These are phyloP conservation scores for Bruguiera hainesii DNA, from an alignment of 441 rosid genomes.

Conservation along the genomic window DNA sequence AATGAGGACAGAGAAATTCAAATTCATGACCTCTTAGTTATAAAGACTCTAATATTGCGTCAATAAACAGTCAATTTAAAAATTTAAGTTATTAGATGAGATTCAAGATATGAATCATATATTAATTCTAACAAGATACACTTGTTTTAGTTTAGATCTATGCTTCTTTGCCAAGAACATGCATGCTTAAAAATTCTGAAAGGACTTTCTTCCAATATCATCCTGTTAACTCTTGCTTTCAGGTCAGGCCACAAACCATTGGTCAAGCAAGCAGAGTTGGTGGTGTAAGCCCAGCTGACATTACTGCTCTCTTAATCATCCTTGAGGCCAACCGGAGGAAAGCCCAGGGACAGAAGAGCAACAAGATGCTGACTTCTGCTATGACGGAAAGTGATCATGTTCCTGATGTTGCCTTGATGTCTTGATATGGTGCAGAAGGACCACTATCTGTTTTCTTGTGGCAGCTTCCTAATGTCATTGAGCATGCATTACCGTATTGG, in stretches of 20 bases:
- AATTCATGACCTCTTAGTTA: too few relatives aligned
- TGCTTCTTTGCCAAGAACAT: too few relatives aligned
- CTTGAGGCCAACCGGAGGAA: slow-evolving; percentile 73
- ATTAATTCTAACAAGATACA: too few relatives aligned
- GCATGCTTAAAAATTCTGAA: too few relatives aligned
- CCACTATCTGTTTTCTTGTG: not conserved
- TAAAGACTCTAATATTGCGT: too few relatives aligned
- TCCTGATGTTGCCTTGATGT: slow-evolving; percentile 23
- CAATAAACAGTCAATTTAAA: too few relatives aligned
- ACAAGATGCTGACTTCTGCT: slow-evolving; percentile 39
- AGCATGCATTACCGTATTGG: too few relatives aligned
- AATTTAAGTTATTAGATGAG: too few relatives aligned
- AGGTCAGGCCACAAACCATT: slow-evolving; percentile 89
- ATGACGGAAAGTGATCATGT: slow-evolving; percentile 28
- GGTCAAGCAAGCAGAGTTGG: slow-evolving; percentile 97
- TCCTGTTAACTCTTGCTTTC: slow-evolving; percentile 20
- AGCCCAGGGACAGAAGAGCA: slow-evolving; percentile 56
- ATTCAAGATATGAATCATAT: too few relatives aligned
- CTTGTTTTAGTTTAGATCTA: too few relatives aligned
- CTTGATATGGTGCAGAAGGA: slow-evolving; percentile 20
- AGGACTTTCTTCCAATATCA: too few relatives aligned
- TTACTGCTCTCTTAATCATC: slow-evolving; percentile 79
- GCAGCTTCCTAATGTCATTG: not conserved
- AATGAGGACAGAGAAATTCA: too few relatives aligned
- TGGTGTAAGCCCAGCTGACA: slow-evolving; percentile 95